Base-by-base conservation (phyloP, 1,139 yeast species). In the Yamadazyma taylorii region DNA sequence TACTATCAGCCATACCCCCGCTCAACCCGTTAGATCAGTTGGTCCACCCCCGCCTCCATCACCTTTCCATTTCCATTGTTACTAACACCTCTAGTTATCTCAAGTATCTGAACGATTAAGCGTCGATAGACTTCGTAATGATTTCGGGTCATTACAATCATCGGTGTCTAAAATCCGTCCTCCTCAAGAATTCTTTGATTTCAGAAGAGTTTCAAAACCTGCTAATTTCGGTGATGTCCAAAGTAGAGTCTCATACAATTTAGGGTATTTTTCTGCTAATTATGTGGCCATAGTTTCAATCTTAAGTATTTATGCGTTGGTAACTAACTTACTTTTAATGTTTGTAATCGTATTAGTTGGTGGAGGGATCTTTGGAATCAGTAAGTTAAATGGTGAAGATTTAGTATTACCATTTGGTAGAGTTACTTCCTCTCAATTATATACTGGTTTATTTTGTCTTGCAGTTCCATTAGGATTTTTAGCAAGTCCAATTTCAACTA, bases 141-240 rank as follows among this genome's bases (percentile, higher is more conserved):
- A 64, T 40, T 56, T 65, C 24, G 56, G 60, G 32, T 55, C 63
- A 27, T 49, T 86, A 30, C 89, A 83, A 57, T 56, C 73, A 32
- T 78, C 84, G 43, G 71, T 89, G 45, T 69, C 95, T 39, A 80
- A 86, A 56, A 66, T 92, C 48, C 82, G 85, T 59, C 86, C 96
- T 30, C 89, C 95, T 31, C 95, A 87, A 60, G 97, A 92, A 60
- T 92, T 92, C 59, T 87, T 92, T 55, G 97, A 92, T 60, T 67
- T 86, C 55, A 85, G 92, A 64, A 82, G 96, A 58, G 61, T 92
- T 45, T 85, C 95, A 34, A 89, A 88, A 61, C 98, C 99, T 16
- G 79, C 78, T 39, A 90, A 89, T 61, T 84, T 89, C 63, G 82
- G 86, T 33, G 98, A 94, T 50, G 73, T 86, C 37, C 98, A 94